These are phyloP conservation scores for Pythium chondricola DNA, from an alignment of 352 stramenopile genomes.

Conservation along the genomic window DNA sequence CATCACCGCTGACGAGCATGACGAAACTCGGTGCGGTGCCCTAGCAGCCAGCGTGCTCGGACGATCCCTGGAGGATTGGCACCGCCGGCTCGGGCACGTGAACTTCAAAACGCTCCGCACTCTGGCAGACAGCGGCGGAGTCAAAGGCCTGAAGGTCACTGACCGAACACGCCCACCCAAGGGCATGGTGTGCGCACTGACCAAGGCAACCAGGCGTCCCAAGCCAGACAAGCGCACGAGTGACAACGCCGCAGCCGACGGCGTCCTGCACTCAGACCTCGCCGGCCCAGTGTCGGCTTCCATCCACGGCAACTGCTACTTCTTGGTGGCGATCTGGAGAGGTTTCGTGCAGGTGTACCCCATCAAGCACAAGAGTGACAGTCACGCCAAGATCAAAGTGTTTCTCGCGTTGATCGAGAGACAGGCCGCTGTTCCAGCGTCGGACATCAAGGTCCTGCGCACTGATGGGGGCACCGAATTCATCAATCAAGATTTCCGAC, in stretches of 20 bases:
- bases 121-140: no score
- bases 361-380: not conserved
- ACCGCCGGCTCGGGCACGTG: no score
- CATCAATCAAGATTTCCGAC: not conserved
- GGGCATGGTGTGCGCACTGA: no score
- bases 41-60: no score
- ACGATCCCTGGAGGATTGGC: no score
- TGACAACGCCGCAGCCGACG: not conserved
- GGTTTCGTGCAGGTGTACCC: not conserved
- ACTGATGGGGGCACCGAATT: not conserved
- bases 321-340: not conserved
- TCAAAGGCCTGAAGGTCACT: no score
- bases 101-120: no score
- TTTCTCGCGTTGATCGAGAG: not conserved
- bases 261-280: not conserved
- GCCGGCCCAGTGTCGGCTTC: not conserved
- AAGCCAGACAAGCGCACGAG: no score
- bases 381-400: not conserved
- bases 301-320: not conserved
- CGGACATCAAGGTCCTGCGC: not conserved
- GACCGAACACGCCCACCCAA: no score
- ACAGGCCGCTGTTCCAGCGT: not conserved
- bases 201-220: no score
- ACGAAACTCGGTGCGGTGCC: no score
- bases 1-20: no score